Percentiles rank a stretch among this genome's conserved stretches.
Evolutionary conservation across 257 asterid species (phyloP).

Genomic region (Petunia axillaris): DNA sequence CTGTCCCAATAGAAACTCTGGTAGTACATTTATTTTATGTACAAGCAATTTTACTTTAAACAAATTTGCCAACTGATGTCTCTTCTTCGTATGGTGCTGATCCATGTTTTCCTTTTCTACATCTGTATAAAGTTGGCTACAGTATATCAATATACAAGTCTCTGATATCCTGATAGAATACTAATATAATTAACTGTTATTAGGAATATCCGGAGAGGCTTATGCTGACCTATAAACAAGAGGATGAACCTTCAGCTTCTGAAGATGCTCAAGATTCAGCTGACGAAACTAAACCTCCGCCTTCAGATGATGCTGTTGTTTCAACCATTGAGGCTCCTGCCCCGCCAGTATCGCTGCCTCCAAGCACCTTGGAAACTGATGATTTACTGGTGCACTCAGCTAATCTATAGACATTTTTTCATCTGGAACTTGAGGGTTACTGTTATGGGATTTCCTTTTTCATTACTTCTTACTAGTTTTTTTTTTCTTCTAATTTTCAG

Average conservation of each 20-base stretch:
- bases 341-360: slow-evolving; percentile 55
- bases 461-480: slow-evolving; percentile 14
- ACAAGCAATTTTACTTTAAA: not conserved
- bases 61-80: not conserved
- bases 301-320: slow-evolving; percentile 49
- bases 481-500: slow-evolving; percentile 43
- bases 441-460: slow-evolving; percentile 25
- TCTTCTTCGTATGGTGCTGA: slow-evolving; percentile 3
- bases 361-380: slow-evolving; percentile 58
- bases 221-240: slow-evolving; percentile 91
- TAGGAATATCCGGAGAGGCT: slow-evolving; percentile 97
- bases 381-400: slow-evolving; percentile 73
- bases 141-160: not conserved
- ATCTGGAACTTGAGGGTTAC: slow-evolving; percentile 8
- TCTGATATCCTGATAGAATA: not conserved
- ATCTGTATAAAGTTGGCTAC: not conserved
- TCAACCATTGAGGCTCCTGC: slow-evolving; percentile 50
- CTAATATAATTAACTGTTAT: not conserved
- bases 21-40: slow-evolving; percentile 28
- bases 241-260: slow-evolving; percentile 63
- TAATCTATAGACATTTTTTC: slow-evolving; percentile 16
- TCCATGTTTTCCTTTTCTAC: not conserved
- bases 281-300: slow-evolving; percentile 52
- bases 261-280: slow-evolving; percentile 56
- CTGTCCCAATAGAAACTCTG: slow-evolving; percentile 52